Conservation (phyloP, 129 eudicot genomes). For the Ambrosia trifida region DNA sequence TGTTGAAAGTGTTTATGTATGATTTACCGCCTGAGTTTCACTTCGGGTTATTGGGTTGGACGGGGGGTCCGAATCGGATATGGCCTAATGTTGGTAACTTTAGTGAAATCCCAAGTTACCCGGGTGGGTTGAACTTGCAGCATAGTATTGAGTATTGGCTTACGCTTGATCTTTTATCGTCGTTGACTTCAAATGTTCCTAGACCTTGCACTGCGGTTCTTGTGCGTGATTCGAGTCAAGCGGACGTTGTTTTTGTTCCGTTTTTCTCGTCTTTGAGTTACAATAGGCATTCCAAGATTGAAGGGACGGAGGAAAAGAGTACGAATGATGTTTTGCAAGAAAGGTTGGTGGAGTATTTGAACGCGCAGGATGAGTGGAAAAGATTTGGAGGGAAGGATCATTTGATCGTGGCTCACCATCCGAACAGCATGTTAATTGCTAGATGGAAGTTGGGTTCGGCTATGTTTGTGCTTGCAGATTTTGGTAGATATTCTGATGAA, state of each 20-base stretch:
- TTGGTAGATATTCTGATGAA: conserved; percentile 64
- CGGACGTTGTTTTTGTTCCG: conserved; percentile 78
- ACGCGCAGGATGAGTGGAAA: conserved; percentile 68
- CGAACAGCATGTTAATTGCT: conserved; percentile 78
- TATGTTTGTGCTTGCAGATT: conserved; percentile 91
- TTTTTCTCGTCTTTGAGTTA: conserved; percentile 90
- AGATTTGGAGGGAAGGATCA: conserved; percentile 77
- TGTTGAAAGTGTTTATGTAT: conserved; percentile 73
- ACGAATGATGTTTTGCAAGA: conserved; percentile 62
- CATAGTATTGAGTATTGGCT: conserved; percentile 93
- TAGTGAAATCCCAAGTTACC: conserved; percentile 61
- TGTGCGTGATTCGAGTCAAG: conserved; percentile 68
- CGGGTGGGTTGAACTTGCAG: conserved; percentile 89
- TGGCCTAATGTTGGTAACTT: conserved; percentile 72
- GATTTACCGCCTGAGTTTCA: conserved; percentile 83
- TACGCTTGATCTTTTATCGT: conserved; percentile 88
- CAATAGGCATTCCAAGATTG: conserved; percentile 68
- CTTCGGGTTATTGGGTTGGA: conserved; percentile 88
- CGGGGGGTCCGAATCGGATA: conserved; percentile 41
- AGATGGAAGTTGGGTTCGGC: conserved; percentile 76
- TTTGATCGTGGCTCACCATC: conserved; percentile 85
- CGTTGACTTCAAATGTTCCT: conserved; percentile 39
- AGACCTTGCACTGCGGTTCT: conserved; percentile 72
- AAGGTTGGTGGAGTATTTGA: conserved; percentile 61
- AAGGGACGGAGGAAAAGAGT: conserved; percentile 42